phyloP scores from a whole-genome alignment of 2,329 filamentous ascomycete species.

The Cryphonectria japonica region DNA sequence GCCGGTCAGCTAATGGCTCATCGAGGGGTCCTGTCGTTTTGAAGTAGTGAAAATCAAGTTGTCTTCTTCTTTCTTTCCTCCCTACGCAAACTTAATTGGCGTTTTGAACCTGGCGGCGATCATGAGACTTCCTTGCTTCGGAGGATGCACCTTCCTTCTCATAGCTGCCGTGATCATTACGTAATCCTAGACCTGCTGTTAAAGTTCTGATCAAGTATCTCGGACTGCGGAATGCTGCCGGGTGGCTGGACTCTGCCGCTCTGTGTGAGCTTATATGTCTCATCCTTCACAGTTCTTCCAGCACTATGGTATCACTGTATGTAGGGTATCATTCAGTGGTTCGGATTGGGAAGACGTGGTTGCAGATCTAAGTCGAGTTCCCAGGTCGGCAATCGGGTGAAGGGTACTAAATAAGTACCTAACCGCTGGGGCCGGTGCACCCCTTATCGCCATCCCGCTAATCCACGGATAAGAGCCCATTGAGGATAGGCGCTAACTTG shows the following conservation, averaged over 20 bases:
- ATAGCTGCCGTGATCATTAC: not conserved
- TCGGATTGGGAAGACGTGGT: not conserved
- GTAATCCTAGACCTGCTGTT: not conserved
- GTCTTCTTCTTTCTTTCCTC: not conserved
- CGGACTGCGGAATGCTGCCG: not conserved
- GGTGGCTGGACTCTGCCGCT: not conserved
- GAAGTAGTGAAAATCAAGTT: not conserved
- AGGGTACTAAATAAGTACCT: not conserved
- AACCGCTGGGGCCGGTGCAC: too few relatives aligned
- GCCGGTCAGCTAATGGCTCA: not conserved
- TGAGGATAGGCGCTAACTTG: not conserved
- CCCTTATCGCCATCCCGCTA: not conserved
- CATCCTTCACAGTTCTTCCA: not conserved
- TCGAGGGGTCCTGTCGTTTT: not conserved
- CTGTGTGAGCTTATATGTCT: not conserved
- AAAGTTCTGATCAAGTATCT: not conserved
- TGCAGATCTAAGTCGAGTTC: not conserved
- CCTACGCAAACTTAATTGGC: not conserved
- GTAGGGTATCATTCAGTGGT: not conserved
- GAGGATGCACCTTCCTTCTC: not conserved
- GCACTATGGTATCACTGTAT: not conserved
- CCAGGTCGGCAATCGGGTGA: not conserved
- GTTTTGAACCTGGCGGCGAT: not conserved
- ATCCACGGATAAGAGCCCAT: not conserved
- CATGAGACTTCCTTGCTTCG: not conserved